Conservation (phyloP, 768 basidiomycete genomes). For the Hygrocybe coccinea region DNA sequence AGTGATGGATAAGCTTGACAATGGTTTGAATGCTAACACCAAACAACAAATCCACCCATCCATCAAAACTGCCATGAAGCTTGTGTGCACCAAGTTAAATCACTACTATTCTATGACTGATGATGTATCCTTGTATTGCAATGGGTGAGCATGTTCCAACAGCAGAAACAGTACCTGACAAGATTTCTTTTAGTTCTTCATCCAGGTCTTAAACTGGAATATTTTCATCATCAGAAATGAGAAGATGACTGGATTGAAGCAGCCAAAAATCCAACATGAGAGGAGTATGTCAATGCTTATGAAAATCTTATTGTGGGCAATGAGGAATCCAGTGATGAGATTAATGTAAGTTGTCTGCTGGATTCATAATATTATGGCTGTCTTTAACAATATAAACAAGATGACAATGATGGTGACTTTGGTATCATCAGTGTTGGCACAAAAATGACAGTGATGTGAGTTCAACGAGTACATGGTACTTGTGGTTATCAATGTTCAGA, state of each 20-base stretch:
- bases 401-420: too few relatives aligned
- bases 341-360: too few relatives aligned
- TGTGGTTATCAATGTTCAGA: slow-evolving; percentile 15
- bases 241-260: slow-evolving; percentile 24
- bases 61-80: slow-evolving; percentile 9
- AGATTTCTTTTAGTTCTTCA: slow-evolving; percentile 17
- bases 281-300: background rate
- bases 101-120: slow-evolving; percentile 19
- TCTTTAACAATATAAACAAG: too few relatives aligned
- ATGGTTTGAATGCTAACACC: slow-evolving; percentile 8
- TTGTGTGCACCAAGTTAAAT: slow-evolving; percentile 18
- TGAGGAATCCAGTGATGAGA: slow-evolving; percentile 8
- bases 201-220: slow-evolving; percentile 32
- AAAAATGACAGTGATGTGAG: slow-evolving; percentile 17
- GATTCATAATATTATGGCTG: slow-evolving; percentile 3
- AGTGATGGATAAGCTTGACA: slow-evolving; percentile 32
- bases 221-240: slow-evolving; percentile 12
- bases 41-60: slow-evolving; percentile 5
- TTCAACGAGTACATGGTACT: slow-evolving; percentile 25
- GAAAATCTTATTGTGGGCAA: slow-evolving; percentile 13
- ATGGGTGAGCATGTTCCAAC: slow-evolving; percentile 14
- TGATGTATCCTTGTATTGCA: slow-evolving; percentile 17
- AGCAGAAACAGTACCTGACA: too few relatives aligned
- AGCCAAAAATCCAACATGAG: background rate
- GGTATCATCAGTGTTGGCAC: slow-evolving; percentile 13